These are phyloP conservation scores for Trypanosoma vivax DNA, from an alignment of 208 protist species.

Conservation along the genomic window DNA sequence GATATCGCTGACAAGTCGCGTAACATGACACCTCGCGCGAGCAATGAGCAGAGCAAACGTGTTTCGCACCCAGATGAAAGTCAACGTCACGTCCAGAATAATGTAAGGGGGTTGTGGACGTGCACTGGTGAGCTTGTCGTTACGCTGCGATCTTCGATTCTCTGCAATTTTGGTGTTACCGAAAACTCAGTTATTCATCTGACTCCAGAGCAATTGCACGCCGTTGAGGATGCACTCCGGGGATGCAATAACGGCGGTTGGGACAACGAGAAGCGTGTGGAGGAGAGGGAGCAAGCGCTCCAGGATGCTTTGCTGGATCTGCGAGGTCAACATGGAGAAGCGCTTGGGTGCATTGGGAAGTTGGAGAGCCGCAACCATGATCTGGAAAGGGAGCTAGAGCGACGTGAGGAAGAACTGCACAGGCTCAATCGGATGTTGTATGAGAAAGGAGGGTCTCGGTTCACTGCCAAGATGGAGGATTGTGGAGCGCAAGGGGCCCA, in stretches of 20 bases:
- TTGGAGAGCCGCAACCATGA: constrained; percentile 5
- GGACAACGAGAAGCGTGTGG: constrained; percentile 21
- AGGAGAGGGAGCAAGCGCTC: constrained; percentile 15
- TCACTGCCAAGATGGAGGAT: background rate
- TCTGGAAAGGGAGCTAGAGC: constrained; percentile 1
- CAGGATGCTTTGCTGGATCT: constrained; percentile 23
- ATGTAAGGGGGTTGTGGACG: constrained; percentile 8
- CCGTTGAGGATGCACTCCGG: constrained; percentile 24
- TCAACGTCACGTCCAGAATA: constrained; percentile 2
- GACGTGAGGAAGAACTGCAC: constrained; percentile 10
- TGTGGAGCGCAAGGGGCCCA: background rate
- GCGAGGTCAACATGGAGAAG: constrained; percentile 22
- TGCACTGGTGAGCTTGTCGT: constrained; percentile 19
- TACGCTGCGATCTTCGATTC: constrained; percentile 22
- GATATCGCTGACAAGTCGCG: background rate
- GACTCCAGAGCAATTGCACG: constrained; percentile 25
- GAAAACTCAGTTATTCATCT: constrained; percentile 27
- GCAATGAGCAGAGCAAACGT: background rate
- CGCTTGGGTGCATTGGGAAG: constrained; percentile 13
- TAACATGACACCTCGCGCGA: no score
- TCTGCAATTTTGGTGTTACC: constrained; percentile 20
- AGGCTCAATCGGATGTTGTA: constrained; percentile 10
- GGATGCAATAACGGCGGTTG: constrained; percentile 14
- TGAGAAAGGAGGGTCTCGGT: background rate
- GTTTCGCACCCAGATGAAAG: background rate